Evolutionary conservation across 768 basidiomycete genomes (phyloP).

Genomic region (Kwoniella botswanensis): DNA sequence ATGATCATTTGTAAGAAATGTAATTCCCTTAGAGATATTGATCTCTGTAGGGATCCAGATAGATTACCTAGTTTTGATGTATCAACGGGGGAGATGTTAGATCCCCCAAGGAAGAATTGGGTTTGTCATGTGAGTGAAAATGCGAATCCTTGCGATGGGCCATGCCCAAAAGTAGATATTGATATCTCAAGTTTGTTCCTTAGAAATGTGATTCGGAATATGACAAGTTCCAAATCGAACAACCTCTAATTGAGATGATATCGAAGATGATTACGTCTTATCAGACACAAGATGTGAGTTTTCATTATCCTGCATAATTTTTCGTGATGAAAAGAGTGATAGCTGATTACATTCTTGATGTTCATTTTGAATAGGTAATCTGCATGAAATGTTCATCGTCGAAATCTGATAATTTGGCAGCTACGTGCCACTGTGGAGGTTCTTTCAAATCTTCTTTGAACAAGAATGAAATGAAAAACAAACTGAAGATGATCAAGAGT

Average conservation of each 20-base stretch:
- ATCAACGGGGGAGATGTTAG: slow-evolving; percentile 49
- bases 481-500: slow-evolving; percentile 77
- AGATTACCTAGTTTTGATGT: slow-evolving; percentile 65
- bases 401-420: slow-evolving; percentile 82
- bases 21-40: slow-evolving; percentile 84
- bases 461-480: slow-evolving; percentile 73
- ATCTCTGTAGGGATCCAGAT: slow-evolving; percentile 91
- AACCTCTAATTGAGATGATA: slow-evolving; percentile 77
- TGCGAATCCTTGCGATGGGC: not conserved
- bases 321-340: not conserved
- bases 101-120: slow-evolving; percentile 60
- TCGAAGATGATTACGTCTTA: slow-evolving; percentile 73
- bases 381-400: slow-evolving; percentile 90
- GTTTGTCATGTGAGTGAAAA: slow-evolving; percentile 55
- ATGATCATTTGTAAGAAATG: slow-evolving; percentile 89
- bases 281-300: slow-evolving; percentile 75
- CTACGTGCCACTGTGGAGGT: slow-evolving; percentile 87
- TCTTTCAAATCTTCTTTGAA: slow-evolving; percentile 74
- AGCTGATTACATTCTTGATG: too few relatives aligned
- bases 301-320: not conserved
- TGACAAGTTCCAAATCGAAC: slow-evolving; percentile 85
- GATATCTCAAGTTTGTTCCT: not conserved
- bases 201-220: slow-evolving; percentile 79
- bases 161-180: not conserved
- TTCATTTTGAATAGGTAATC: slow-evolving; percentile 61